Evolutionary conservation across 768 basidiomycete species (phyloP).

Genomic region (Boletellus sp.): DNA sequence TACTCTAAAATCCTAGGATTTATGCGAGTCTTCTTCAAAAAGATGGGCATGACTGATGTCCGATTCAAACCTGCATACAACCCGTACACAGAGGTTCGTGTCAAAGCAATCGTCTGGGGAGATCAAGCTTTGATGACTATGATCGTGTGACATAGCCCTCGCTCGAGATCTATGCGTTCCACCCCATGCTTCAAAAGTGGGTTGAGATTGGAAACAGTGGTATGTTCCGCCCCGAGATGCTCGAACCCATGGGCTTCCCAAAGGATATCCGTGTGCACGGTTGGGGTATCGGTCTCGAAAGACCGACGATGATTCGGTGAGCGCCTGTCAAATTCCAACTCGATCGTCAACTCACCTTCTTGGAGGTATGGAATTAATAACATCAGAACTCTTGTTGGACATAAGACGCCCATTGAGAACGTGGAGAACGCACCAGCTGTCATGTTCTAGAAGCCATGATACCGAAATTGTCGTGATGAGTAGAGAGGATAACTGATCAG

Average conservation of each 20-base stretch:
- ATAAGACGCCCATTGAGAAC: constrained; percentile 89
- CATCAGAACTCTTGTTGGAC: constrained; percentile 93
- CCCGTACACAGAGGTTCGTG: constrained; percentile 86
- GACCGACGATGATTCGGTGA: constrained; percentile 98
- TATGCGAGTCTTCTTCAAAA: constrained; percentile 97
- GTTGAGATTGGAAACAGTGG: constrained; percentile 99
- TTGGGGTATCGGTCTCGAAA: constrained; percentile 91
- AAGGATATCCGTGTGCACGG: constrained; percentile 95
- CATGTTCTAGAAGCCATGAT: constrained; percentile 57
- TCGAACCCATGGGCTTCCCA: constrained; percentile 98
- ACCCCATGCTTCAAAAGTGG: constrained; percentile 89
- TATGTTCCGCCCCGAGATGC: constrained; percentile 99
- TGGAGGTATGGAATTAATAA: constrained; percentile 93
- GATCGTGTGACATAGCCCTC: constrained; percentile 59
- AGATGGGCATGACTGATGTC: constrained; percentile 93
- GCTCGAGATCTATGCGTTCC: constrained; percentile 98
- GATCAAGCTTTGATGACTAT: neutral
- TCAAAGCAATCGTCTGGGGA: neutral
- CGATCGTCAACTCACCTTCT: neutral
- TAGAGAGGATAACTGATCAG: constrained; percentile 4
- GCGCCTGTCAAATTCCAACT: constrained; percentile 19
- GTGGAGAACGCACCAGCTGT: constrained; percentile 90
- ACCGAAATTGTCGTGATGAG: neutral
- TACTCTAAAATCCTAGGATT: constrained; percentile 56
- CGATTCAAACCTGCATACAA: constrained; percentile 99